These are phyloP conservation scores for Lactarius evosmus DNA, from an alignment of 768 basidiomycete genomes.

Conservation along the genomic window DNA sequence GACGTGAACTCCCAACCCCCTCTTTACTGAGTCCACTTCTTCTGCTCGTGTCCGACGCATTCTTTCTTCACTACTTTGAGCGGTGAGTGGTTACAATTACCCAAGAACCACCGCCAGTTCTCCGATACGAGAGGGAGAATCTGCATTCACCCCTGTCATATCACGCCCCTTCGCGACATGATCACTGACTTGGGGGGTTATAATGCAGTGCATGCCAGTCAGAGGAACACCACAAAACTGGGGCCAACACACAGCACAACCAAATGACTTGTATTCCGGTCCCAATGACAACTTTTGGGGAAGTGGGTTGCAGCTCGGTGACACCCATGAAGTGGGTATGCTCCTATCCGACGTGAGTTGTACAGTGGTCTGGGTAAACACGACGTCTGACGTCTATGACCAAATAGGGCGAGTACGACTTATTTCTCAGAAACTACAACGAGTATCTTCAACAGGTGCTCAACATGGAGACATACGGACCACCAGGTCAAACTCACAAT, in stretches of 20 bases:
- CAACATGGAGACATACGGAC: neutral
- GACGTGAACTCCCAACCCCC: neutral
- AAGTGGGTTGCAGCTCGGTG: neutral
- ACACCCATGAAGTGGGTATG: neutral
- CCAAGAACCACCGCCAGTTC: neutral
- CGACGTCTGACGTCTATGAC: neutral
- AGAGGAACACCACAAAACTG: neutral
- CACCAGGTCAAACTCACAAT: neutral
- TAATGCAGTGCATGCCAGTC: constrained; percentile 9
- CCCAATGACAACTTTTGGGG: neutral
- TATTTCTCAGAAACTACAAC: neutral
- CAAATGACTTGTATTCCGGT: neutral
- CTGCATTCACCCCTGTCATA: neutral
- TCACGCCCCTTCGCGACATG: neutral
- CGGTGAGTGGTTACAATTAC: constrained; percentile 2
- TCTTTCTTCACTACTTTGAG: neutral
- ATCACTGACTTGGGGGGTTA: neutral
- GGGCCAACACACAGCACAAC: neutral
- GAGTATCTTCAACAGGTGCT: neutral
- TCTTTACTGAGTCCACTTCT: neutral
- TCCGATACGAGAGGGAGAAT: neutral
- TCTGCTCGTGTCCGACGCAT: neutral
- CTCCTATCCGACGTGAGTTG: constrained; percentile 5
- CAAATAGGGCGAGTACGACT: neutral
- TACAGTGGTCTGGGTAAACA: neutral